These are phyloP conservation scores for Venturia nashicola DNA, from an alignment of 2,329 filamentous ascomycete genomes.

Conservation along the genomic window DNA sequence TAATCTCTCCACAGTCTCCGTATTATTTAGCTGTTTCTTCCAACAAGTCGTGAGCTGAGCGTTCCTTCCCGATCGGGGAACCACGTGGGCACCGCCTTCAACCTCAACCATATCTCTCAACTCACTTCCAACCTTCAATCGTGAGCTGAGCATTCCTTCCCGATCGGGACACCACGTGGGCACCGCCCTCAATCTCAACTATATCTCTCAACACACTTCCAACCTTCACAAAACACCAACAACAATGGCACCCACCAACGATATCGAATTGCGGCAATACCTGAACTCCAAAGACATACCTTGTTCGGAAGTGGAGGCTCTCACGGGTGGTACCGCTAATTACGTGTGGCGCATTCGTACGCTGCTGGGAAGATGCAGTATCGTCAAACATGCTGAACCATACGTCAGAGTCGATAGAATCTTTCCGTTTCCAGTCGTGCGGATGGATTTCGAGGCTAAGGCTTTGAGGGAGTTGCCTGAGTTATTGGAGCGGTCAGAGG, in stretches of 20 bases:
- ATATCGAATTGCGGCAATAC: slow-evolving; percentile 3
- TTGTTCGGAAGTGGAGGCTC: slow-evolving; percentile 8
- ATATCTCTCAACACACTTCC: neutral
- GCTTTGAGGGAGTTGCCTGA: slow-evolving; percentile 15
- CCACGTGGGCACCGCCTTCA: neutral
- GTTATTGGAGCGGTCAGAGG: slow-evolving; percentile 6
- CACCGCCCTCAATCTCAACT: neutral
- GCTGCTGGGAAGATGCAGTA: slow-evolving; percentile 11
- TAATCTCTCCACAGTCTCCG: too few species aligned
- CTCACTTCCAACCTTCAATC: neutral
- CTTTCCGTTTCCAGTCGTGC: slow-evolving; percentile 17
- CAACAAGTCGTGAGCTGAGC: neutral
- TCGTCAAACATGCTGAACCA: slow-evolving; percentile 25
- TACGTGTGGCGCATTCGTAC: slow-evolving; percentile 21
- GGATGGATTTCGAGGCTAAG: slow-evolving; percentile 24
- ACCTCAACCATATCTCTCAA: neutral
- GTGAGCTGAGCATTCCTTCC: neutral
- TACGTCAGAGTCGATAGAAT: slow-evolving; percentile 16
- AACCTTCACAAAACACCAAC: slow-evolving; percentile 35
- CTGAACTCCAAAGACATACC: slow-evolving; percentile 8
- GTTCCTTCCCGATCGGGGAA: neutral
- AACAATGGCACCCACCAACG: slow-evolving; percentile 22
- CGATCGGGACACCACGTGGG: neutral
- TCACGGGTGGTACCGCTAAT: slow-evolving; percentile 24
- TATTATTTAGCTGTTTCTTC: too few species aligned